Conservation (phyloP, 2,329 filamentous ascomycete species). For the Phoma herbarum region DNA sequence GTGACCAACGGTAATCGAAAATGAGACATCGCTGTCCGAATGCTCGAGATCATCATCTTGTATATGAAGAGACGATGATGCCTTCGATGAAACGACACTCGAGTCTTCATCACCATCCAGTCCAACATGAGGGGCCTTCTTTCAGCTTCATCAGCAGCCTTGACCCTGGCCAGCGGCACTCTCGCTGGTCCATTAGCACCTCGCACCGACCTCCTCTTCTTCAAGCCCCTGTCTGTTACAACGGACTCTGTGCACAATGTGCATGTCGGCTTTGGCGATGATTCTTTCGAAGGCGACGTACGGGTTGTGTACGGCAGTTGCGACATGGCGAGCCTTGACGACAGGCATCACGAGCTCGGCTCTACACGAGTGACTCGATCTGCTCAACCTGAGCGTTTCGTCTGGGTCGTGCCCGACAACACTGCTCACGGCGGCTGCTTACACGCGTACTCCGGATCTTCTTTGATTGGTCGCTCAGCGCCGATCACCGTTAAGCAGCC, state of each 20-base stretch:
- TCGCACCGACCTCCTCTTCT: slow-evolving; percentile 42
- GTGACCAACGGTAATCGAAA: slow-evolving; percentile 30
- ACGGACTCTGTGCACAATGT: slow-evolving; percentile 60
- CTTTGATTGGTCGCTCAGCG: slow-evolving; percentile 55
- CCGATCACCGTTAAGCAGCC: slow-evolving; percentile 50
- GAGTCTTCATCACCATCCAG: slow-evolving; percentile 11
- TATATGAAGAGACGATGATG: slow-evolving; percentile 29
- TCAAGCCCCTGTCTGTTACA: slow-evolving; percentile 47
- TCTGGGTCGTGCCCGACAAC: slow-evolving; percentile 58
- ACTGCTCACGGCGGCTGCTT: slow-evolving; percentile 53
- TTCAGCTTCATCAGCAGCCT: slow-evolving; percentile 37
- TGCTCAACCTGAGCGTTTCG: slow-evolving; percentile 56
- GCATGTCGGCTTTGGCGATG: slow-evolving; percentile 55
- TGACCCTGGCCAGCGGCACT: slow-evolving; percentile 36
- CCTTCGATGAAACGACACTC: slow-evolving; percentile 1
- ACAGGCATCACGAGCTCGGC: slow-evolving; percentile 58
- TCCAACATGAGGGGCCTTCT: slow-evolving; percentile 40
- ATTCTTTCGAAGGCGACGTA: slow-evolving; percentile 55
- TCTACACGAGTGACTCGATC: slow-evolving; percentile 46
- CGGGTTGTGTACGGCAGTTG: slow-evolving; percentile 58
- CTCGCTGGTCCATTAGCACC: slow-evolving; percentile 30
- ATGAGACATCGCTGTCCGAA: not conserved
- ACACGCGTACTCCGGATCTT: slow-evolving; percentile 54
- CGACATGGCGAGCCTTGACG: slow-evolving; percentile 42
- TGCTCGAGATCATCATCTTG: not conserved